These are phyloP conservation scores for Sarocladium oryzae DNA, from an alignment of 2,329 filamentous ascomycete genomes.

Conservation along the genomic window DNA sequence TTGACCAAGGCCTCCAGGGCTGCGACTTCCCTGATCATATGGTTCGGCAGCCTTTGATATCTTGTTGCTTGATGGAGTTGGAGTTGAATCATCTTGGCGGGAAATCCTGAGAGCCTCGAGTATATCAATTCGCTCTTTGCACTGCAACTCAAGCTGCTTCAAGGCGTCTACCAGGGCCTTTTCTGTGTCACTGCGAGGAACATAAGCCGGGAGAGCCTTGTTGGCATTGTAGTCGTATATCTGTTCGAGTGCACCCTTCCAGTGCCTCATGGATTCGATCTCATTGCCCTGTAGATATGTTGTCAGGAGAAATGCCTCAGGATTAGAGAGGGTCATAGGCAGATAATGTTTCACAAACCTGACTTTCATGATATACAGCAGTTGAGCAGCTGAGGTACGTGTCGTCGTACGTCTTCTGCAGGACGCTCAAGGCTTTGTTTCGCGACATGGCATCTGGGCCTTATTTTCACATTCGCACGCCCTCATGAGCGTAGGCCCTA, in stretches of 20 bases:
- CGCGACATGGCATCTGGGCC: conserved; percentile 41
- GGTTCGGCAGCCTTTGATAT: conserved; percentile 18
- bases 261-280: conserved; percentile 80
- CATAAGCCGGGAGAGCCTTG: conserved; percentile 61
- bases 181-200: conserved; percentile 74
- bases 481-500: background rate
- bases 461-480: background rate
- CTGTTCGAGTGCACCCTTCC: conserved; percentile 80
- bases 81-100: conserved; percentile 31
- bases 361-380: conserved; percentile 90
- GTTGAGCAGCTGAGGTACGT: conserved; percentile 93
- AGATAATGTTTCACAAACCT: conserved; percentile 46
- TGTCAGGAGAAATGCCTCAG: conserved; percentile 6
- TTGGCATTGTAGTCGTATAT: conserved; percentile 83
- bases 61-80: conserved; percentile 11
- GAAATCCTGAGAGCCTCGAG: conserved; percentile 72
- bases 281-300: conserved; percentile 70
- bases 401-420: conserved; percentile 98
- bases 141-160: conserved; percentile 78
- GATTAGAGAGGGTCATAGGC: background rate
- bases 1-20: conserved; percentile 64
- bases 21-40: conserved; percentile 16
- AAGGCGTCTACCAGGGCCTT: conserved; percentile 75
- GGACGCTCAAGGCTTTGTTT: conserved; percentile 55
- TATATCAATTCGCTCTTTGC: conserved; percentile 86